A percentile compares a stretch with the other conserved stretches of the same genome.
These are phyloP conservation scores for Tetrapisispora namnaoensis DNA, from an alignment of 805 yeast genomes.

Conservation along the genomic window DNA sequence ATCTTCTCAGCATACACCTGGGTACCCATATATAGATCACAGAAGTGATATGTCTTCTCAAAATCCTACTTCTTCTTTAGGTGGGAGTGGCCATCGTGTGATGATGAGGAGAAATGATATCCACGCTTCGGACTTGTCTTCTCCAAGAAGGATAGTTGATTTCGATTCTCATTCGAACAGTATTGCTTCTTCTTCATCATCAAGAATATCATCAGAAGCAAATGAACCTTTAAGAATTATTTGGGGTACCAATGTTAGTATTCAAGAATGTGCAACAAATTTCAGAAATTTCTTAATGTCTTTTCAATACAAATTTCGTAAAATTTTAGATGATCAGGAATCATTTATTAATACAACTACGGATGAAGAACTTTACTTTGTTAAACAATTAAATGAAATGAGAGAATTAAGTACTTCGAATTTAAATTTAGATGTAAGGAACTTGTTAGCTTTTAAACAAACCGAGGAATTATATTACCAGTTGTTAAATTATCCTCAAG, in stretches of 20 bases:
- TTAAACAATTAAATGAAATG: slow-evolving; percentile 64
- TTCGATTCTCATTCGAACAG: slow-evolving; percentile 31
- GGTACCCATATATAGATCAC: slow-evolving; percentile 28
- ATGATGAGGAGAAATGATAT: slow-evolving; percentile 68
- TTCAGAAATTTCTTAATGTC: slow-evolving; percentile 79
- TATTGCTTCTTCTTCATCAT: slow-evolving; percentile 18
- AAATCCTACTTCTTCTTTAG: slow-evolving; percentile 15
- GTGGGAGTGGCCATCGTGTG: slow-evolving; percentile 35
- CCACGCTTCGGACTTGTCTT: slow-evolving; percentile 59
- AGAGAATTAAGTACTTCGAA: slow-evolving; percentile 70
- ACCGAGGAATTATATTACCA: slow-evolving; percentile 78
- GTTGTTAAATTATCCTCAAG: slow-evolving; percentile 88
- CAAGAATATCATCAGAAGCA: slow-evolving; percentile 28
- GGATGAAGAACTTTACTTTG: slow-evolving; percentile 68
- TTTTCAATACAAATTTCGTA: slow-evolving; percentile 70
- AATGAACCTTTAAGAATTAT: slow-evolving; percentile 82
- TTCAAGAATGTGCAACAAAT: slow-evolving; percentile 71
- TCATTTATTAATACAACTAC: slow-evolving; percentile 34
- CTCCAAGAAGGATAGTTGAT: slow-evolving; percentile 60
- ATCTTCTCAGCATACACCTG: slow-evolving; percentile 10
- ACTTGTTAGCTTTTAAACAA: slow-evolving; percentile 63
- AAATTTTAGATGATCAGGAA: slow-evolving; percentile 32
- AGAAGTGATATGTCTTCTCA: slow-evolving; percentile 36
- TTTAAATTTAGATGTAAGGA: slow-evolving; percentile 73
- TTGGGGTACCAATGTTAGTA: slow-evolving; percentile 97